Conservation (phyloP, 768 basidiomycete genomes). For the Leccinum obscurum region DNA sequence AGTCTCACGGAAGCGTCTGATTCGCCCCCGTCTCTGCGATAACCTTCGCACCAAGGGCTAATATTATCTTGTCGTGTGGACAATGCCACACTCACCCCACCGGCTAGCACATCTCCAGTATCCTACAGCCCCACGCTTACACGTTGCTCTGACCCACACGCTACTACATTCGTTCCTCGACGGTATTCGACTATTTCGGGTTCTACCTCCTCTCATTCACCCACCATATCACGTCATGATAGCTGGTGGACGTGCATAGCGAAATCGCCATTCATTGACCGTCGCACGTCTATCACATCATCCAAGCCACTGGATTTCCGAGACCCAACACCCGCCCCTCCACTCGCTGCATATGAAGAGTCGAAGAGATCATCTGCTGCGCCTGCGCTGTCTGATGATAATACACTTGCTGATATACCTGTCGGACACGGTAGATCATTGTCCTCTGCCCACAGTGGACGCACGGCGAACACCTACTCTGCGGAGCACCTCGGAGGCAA, state of each 20-base stretch:
- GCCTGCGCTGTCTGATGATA: too few relatives aligned
- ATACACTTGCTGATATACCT: conserved; percentile 13
- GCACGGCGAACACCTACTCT: conserved; percentile 67
- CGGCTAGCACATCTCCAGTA: conserved; percentile 14
- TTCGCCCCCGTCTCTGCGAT: conserved; percentile 27
- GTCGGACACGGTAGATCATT: conserved; percentile 35
- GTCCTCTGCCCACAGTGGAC: conserved; percentile 52
- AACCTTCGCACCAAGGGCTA: conserved; percentile 24
- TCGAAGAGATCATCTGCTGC: conserved; percentile 17
- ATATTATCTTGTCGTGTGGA: conserved; percentile 27
- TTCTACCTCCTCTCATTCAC: conserved; percentile 40
- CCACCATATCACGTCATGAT: conserved; percentile 62
- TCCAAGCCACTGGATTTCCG: conserved; percentile 54
- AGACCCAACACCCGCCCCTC: conserved; percentile 79
- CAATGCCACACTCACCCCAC: conserved; percentile 24
- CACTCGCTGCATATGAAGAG: conserved; percentile 59
- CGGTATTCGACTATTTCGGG: conserved; percentile 45
- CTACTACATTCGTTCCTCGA: conserved; percentile 31
- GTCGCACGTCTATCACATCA: conserved; percentile 44
- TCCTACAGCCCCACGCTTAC: conserved; percentile 26
- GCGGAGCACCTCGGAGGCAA: conserved; percentile 64
- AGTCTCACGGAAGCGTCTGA: conserved; percentile 24
- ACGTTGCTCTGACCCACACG: conserved; percentile 28
- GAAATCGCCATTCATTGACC: conserved; percentile 63
- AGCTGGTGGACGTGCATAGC: conserved; percentile 81